Conservation (phyloP, 2,329 filamentous ascomycete species). For the Herpomyces periplanetae region DNA sequence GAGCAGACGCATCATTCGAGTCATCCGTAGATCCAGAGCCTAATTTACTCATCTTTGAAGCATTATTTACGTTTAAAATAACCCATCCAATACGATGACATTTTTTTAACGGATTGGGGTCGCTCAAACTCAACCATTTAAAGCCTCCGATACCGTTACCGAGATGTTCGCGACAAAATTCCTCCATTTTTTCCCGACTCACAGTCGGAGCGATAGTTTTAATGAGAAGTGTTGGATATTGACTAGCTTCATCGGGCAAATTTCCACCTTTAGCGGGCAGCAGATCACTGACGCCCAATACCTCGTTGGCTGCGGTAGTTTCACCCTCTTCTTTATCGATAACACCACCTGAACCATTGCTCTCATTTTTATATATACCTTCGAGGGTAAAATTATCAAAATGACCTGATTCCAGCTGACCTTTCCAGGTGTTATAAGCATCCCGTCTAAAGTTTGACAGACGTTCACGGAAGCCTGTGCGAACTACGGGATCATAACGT, state of each 20-base stretch:
- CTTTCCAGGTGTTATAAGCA: slow-evolving; percentile 53
- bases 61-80: slow-evolving; percentile 65
- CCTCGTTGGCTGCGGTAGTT: slow-evolving; percentile 57
- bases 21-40: slow-evolving; percentile 24
- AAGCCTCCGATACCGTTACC: slow-evolving; percentile 68
- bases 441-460: slow-evolving; percentile 40
- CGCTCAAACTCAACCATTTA: slow-evolving; percentile 77
- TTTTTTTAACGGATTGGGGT: slow-evolving; percentile 82
- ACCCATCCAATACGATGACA: slow-evolving; percentile 97
- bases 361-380: slow-evolving; percentile 69
- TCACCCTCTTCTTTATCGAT: slow-evolving; percentile 88
- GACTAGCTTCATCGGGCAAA: slow-evolving; percentile 49
- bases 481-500: slow-evolving; percentile 48
- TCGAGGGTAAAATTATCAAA: slow-evolving; percentile 89
- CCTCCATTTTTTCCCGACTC: slow-evolving; percentile 62
- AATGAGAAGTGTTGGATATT: slow-evolving; percentile 70
- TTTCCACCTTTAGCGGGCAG: slow-evolving; percentile 50
- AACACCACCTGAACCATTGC: slow-evolving; percentile 42
- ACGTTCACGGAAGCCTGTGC: slow-evolving; percentile 29
- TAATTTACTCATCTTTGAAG: too few species aligned
- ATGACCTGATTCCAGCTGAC: slow-evolving; percentile 38
- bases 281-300: slow-evolving; percentile 61
- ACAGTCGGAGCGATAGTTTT: slow-evolving; percentile 94
- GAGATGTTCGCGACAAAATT: slow-evolving; percentile 70
- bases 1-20: slow-evolving; percentile 8